phyloP scores from a whole-genome alignment of 176 grass and related monocot species.

The Tillandsia leiboldiana region DNA sequence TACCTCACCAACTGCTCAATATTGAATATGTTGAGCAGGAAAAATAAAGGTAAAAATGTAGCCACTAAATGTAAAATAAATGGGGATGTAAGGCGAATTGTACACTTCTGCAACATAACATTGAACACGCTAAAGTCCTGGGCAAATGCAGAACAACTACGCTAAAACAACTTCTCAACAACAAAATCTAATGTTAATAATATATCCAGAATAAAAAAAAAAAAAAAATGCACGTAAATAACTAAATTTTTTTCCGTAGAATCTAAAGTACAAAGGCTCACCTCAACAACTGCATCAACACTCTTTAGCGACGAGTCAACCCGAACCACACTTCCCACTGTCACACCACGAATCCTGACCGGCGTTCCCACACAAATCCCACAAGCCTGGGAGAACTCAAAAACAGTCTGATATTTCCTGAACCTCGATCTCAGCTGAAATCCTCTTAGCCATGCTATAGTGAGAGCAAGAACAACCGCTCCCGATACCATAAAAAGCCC shows the following conservation, averaged over 20 bases:
- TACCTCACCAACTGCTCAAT: no score
- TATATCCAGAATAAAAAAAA: background rate
- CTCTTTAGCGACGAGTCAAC: conserved; percentile 83
- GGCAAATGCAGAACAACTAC: background rate
- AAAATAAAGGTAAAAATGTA: no score
- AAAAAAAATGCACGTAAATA: background rate
- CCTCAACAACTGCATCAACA: conserved; percentile 78
- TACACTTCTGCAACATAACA: no score
- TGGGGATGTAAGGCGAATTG: no score
- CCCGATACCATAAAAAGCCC: conserved; percentile 96
- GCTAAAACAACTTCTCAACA: no score
- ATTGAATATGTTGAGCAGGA: no score
- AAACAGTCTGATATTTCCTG: conserved; percentile 66
- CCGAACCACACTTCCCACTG: conserved; percentile 72
- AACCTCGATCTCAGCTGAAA: conserved; percentile 75
- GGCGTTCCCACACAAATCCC: conserved; percentile 97
- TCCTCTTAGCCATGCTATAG: conserved; percentile 67
- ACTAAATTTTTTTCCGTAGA: background rate
- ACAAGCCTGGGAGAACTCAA: conserved; percentile 77
- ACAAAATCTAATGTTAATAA: background rate
- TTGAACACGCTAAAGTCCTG: no score
- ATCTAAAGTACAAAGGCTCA: conserved; percentile 4
- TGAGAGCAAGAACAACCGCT: conserved; percentile 53
- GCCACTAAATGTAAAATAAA: no score
- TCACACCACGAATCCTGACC: conserved; percentile 78